phyloP scores from a whole-genome alignment of 2,329 filamentous ascomycete genomes.

The Alternaria brassicae region DNA sequence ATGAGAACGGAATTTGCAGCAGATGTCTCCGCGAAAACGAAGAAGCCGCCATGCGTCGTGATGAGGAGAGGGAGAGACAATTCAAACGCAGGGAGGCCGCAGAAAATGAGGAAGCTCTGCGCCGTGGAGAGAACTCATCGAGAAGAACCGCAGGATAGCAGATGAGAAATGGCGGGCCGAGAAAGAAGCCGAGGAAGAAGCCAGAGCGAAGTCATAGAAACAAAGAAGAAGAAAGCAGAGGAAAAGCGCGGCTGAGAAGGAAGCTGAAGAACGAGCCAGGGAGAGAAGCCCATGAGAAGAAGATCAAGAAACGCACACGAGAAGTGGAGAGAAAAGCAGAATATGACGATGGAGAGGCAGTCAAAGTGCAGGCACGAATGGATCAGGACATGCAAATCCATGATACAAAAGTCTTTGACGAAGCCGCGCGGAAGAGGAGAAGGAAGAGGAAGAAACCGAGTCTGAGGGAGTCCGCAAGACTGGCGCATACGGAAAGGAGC shows the following conservation, averaged over 20 bases:
- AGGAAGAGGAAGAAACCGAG: conserved; percentile 19
- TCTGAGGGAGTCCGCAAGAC: conserved; percentile 4
- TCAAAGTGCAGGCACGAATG: conserved; percentile 11
- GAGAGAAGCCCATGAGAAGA: background rate
- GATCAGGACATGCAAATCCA: conserved; percentile 15
- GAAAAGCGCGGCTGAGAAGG: background rate
- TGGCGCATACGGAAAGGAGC: background rate
- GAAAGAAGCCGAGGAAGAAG: background rate
- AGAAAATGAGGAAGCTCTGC: conserved; percentile 13
- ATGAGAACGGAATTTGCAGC: conserved; percentile 25
- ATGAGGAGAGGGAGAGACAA: conserved; percentile 14
- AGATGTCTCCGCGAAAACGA: conserved; percentile 24
- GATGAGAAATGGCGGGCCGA: background rate
- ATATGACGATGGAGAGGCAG: too few relatives aligned
- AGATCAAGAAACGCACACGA: conserved; percentile 2
- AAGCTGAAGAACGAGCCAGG: background rate
- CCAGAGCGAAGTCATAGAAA: background rate
- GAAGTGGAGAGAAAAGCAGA: conserved; percentile 11
- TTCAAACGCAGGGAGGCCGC: conserved; percentile 17
- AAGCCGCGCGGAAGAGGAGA: conserved; percentile 7
- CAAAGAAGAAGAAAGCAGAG: conserved; percentile 4
- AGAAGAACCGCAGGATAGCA: background rate
- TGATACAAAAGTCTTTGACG: conserved; percentile 18
- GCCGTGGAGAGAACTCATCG: conserved; percentile 11
- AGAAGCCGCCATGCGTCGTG: conserved; percentile 17